phyloP scores from a whole-genome alignment of 1,284 basidiomycete species.

The Ceratobasidium papillatum region DNA sequence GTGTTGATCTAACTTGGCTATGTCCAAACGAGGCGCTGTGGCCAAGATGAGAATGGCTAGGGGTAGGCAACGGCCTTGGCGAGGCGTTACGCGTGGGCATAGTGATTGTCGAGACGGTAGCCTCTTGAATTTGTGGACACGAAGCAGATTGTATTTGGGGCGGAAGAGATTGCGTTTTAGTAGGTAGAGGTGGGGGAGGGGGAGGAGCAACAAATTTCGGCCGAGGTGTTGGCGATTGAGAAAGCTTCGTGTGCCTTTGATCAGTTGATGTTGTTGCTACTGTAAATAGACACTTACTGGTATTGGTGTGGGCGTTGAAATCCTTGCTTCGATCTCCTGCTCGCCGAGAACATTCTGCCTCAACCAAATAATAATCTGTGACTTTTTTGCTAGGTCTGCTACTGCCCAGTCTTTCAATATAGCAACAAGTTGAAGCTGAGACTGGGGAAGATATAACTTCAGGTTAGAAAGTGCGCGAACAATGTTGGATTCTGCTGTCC shows the following conservation, averaged over 20 bases:
- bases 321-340: not conserved
- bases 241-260: not conserved
- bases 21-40: not conserved
- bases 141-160: not conserved
- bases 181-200: constrained; percentile 19
- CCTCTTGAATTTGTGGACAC: not conserved
- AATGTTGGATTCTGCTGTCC: constrained; percentile 23
- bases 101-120: not conserved
- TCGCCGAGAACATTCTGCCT: constrained; percentile 23
- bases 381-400: constrained; percentile 12
- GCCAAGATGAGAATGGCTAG: not conserved
- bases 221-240: not conserved
- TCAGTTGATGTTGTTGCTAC: not conserved
- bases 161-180: not conserved
- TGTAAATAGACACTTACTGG: not conserved
- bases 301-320: not conserved
- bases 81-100: not conserved
- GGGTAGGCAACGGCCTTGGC: not conserved
- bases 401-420: constrained; percentile 29
- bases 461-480: constrained; percentile 19
- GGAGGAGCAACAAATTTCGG: constrained; percentile 30
- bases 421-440: constrained; percentile 18
- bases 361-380: constrained; percentile 14
- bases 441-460: constrained; percentile 11
- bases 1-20: not conserved